phyloP scores from a whole-genome alignment of 2,329 filamentous ascomycete species.

The Aureobasidium sp. region DNA sequence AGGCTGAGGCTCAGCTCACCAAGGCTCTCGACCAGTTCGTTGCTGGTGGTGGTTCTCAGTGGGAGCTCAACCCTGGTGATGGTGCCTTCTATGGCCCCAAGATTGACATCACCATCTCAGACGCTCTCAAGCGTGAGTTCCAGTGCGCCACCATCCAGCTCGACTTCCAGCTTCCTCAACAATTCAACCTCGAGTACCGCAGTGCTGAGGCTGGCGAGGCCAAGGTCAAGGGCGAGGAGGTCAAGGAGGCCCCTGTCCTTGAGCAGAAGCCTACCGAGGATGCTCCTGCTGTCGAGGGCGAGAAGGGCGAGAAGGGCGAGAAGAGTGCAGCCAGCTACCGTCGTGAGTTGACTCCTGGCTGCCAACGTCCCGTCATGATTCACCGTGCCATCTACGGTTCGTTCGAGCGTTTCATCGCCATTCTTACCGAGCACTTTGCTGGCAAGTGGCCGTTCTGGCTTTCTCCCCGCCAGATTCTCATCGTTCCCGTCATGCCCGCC shows the following conservation, averaged over 20 bases:
- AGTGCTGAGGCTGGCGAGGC: conserved; percentile 33
- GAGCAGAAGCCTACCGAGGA: conserved; percentile 21
- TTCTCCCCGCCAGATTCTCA: conserved; percentile 70
- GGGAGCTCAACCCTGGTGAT: conserved; percentile 90
- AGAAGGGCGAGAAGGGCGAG: conserved; percentile 21
- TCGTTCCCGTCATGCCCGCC: conserved; percentile 68
- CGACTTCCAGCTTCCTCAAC: conserved; percentile 76
- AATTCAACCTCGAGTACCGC: conserved; percentile 83
- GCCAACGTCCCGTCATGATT: conserved; percentile 76
- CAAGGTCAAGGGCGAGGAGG: conserved; percentile 35
- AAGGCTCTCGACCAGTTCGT: conserved; percentile 70
- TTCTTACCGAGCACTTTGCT: conserved; percentile 74
- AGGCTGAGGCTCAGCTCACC: conserved; percentile 73
- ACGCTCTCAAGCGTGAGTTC: conserved; percentile 75
- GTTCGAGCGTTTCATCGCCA: conserved; percentile 62
- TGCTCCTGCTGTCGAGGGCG: conserved; percentile 25
- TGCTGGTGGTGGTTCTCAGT: conserved; percentile 53
- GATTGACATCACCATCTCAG: conserved; percentile 92
- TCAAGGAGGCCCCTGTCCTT: conserved; percentile 22
- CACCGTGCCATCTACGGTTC: conserved; percentile 72
- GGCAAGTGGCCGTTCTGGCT: conserved; percentile 90
- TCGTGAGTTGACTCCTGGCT: conserved; percentile 56
- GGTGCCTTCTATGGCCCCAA: conserved; percentile 98
- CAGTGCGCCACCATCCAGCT: conserved; percentile 93
- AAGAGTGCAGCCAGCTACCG: conserved; percentile 22